Evolutionary conservation across 1,284 basidiomycete species (phyloP), one percentile per base, ranked within the genome.

Genomic region (Tetrapyrgos nigripes): DNA sequence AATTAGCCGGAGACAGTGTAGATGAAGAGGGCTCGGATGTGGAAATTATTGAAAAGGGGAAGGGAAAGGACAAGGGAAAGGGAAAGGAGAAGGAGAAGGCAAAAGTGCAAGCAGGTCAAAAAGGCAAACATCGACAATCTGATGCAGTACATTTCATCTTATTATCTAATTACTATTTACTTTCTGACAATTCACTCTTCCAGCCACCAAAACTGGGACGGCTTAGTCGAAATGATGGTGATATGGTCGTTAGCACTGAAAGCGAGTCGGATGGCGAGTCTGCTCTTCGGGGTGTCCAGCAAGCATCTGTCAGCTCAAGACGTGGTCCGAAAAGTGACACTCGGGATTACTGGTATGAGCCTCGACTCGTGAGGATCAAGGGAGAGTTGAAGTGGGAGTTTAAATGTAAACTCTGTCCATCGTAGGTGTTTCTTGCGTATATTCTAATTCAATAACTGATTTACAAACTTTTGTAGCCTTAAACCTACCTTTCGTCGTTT

Each of bases 251-350:
- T 40, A 55, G 63, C 37, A 67, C 64, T 10, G 63, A 56, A 43
- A 51, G 62, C 48, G 64, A 69, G 44, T 70, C 67, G 2, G 67
- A 67, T 61, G 64, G 67, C 3, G 17, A 57, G 21, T 47, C 54
- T n/a, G 66, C 67, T 3, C 33, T 68, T 45, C 56, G 52, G n/a
- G 49, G 48, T 33, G 57, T 67, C 2, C 58, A 68, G 33, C 60
- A 52, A 57, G 35, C 17, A 23, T 17, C 58, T 50, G 28, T 51
- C 29, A 14, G 57, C 58, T 31, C 50, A 53, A 4, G 23, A n/a
- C n/a, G n/a, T n/a, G 65, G 68, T 8, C 68, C 65, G 28, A 35
- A 21, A 26, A 70, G 67, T 37, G 11, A 14, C 17, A 65, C 66
- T 35, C 58, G 65, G 37, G 50, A 64, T 11, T 55, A 63, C 35